Conservation (phyloP, 2,329 filamentous ascomycete genomes). For the Colletotrichum higginsianum region DNA sequence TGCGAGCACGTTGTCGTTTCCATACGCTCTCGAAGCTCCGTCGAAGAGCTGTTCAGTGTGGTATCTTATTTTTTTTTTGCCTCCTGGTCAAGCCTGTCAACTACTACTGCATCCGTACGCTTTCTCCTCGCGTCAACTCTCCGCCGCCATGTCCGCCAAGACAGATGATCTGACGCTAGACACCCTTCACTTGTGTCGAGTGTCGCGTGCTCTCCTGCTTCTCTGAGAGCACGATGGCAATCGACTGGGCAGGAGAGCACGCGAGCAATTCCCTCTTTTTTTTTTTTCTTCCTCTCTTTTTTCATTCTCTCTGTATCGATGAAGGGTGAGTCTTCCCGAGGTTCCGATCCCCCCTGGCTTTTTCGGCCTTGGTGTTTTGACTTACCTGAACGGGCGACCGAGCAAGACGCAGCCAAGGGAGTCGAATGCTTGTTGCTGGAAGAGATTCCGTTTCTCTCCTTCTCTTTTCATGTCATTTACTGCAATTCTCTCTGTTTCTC, state of each 20-base stretch:
- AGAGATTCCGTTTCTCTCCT: neutral
- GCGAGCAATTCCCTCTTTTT: constrained; percentile 28
- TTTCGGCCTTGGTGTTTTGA: neutral
- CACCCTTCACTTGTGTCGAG: neutral
- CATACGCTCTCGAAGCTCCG: constrained; percentile 12
- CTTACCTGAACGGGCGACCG: constrained; percentile 8
- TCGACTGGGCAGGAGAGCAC: constrained; percentile 32
- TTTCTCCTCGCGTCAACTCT: neutral
- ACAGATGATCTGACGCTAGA: constrained; percentile 30
- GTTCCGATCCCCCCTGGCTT: neutral
- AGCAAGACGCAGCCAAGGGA: constrained; percentile 25
- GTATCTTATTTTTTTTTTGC: neutral
- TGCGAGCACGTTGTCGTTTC: constrained; percentile 36
- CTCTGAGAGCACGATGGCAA: constrained; percentile 32
- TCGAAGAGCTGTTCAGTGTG: neutral
- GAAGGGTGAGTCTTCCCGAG: neutral
- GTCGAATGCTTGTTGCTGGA: neutral
- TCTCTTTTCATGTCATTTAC: no score
- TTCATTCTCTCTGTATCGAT: neutral
- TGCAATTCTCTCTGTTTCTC: no score
- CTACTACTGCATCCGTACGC: no score
- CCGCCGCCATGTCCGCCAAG: constrained; percentile 29
- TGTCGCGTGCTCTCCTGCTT: constrained; percentile 39
- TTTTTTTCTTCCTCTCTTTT: neutral
- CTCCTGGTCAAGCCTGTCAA: neutral